These are phyloP conservation scores for Boletus coccyginus DNA, from an alignment of 768 basidiomycete species.

Conservation along the genomic window DNA sequence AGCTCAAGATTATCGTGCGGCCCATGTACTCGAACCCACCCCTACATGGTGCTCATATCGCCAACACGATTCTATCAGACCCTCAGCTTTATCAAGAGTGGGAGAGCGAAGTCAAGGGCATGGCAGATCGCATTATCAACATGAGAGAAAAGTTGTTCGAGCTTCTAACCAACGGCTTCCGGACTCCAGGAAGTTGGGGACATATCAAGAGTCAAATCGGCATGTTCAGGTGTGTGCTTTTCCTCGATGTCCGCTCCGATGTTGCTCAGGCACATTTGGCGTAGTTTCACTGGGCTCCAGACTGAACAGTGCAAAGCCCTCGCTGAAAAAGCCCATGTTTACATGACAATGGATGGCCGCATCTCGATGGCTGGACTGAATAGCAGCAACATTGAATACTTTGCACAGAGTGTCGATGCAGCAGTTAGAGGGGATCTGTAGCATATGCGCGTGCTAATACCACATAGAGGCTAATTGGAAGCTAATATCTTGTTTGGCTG, in stretches of 20 bases:
- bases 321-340: conserved; percentile 86
- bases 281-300: conserved; percentile 83
- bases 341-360: conserved; percentile 92
- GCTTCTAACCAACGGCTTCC: conserved; percentile 68
- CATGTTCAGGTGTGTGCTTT: conserved; percentile 82
- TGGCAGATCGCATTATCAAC: conserved; percentile 93
- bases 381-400: conserved; percentile 80
- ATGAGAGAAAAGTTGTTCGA: conserved; percentile 87
- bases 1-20: conserved; percentile 92
- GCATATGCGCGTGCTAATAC: conserved; percentile 21
- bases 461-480: conserved; percentile 27
- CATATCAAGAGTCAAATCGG: conserved; percentile 96
- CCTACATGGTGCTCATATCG: conserved; percentile 83
- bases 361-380: conserved; percentile 95
- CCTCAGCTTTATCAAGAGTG: conserved; percentile 78
- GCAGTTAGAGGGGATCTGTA: conserved; percentile 78
- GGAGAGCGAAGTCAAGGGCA: conserved; percentile 89
- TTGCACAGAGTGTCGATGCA: conserved; percentile 81
- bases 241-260: background rate
- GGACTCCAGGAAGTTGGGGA: conserved; percentile 93
- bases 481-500: conserved; percentile 16
- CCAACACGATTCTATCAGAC: conserved; percentile 77
- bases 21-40: conserved; percentile 99
- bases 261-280: conserved; percentile 2
- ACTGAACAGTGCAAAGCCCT: conserved; percentile 76